Conservation (phyloP, 768 basidiomycete genomes). For the Podaxis mareebaensis region DNA sequence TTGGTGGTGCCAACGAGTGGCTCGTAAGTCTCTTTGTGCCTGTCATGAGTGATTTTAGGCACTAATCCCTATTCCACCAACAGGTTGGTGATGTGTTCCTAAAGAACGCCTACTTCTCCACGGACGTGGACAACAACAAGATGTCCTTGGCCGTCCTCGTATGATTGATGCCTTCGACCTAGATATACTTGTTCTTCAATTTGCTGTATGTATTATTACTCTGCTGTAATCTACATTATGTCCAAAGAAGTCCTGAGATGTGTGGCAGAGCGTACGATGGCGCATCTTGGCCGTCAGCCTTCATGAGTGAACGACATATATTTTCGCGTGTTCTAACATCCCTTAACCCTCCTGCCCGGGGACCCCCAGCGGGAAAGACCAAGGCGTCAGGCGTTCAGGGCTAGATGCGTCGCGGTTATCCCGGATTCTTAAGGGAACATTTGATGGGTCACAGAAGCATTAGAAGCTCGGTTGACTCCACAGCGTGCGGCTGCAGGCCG, state of each 20-base stretch:
- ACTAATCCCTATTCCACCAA: neutral
- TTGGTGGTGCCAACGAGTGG: slow-evolving; percentile 57
- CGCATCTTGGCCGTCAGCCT: neutral
- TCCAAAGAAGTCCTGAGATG: neutral
- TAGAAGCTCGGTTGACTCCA: neutral
- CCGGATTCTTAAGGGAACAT: neutral
- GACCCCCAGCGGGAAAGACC: neutral
- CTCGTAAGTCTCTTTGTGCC: slow-evolving; percentile 46
- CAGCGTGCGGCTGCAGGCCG: neutral
- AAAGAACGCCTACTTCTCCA: slow-evolving; percentile 43
- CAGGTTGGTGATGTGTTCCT: slow-evolving; percentile 43
- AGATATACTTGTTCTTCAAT: neutral
- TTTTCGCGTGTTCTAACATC: neutral
- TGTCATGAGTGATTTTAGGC: neutral
- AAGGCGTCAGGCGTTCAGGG: neutral
- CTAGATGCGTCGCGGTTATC: neutral
- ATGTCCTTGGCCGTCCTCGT: slow-evolving; percentile 33
- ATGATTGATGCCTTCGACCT: neutral
- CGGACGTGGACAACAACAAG: slow-evolving; percentile 32
- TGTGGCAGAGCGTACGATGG: neutral
- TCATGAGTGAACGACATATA: neutral
- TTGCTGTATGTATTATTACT: slow-evolving; percentile 6
- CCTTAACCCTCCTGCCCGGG: too few relatives aligned
- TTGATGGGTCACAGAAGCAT: neutral
- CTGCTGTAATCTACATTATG: slow-evolving; percentile 4